Percentiles rank a stretch among this genome's conserved stretches.
phyloP scores from a whole-genome alignment of 768 basidiomycete genomes.

The Suillus tomentosus region DNA sequence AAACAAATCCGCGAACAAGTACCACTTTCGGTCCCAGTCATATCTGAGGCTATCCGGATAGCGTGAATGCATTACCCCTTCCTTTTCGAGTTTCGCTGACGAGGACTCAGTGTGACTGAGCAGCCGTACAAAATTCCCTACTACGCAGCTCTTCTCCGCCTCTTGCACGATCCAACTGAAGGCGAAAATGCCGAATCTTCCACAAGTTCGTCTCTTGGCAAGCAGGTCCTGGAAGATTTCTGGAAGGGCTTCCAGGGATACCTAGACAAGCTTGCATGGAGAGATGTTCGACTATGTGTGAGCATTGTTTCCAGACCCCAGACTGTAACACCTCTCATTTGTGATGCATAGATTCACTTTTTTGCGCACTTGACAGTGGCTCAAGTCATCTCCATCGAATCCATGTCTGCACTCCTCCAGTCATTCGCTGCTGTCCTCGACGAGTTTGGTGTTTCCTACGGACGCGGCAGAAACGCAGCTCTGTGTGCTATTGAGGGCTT shows the following conservation, averaged over 20 bases:
- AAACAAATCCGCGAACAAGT: constrained; percentile 62
- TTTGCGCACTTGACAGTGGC: constrained; percentile 87
- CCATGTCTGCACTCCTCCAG: constrained; percentile 78
- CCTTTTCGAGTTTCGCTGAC: constrained; percentile 14
- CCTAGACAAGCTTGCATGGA: constrained; percentile 89
- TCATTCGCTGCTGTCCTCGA: constrained; percentile 87
- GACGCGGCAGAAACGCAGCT: constrained; percentile 80
- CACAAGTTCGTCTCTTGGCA: constrained; percentile 51
- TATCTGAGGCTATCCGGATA: constrained; percentile 76
- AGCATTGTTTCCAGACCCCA: constrained; percentile 33
- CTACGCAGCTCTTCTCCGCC: constrained; percentile 78
- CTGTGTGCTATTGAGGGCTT: constrained; percentile 82
- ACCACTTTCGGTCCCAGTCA: constrained; percentile 57
- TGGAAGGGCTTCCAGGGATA: constrained; percentile 89
- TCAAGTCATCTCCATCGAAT: constrained; percentile 70
- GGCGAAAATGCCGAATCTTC: constrained; percentile 35
- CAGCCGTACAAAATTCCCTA: constrained; percentile 93
- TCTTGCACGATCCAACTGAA: constrained; percentile 56
- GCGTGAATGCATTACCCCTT: constrained; percentile 44
- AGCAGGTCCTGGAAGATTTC: constrained; percentile 81
- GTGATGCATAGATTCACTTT: constrained; percentile 73
- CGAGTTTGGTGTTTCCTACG: constrained; percentile 85
- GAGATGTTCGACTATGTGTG: constrained; percentile 86
- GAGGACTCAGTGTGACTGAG: constrained; percentile 68
- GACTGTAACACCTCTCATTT: constrained; percentile 11